phyloP scores from a whole-genome alignment of 257 asterid genomes.

The Echium plantagineum region DNA sequence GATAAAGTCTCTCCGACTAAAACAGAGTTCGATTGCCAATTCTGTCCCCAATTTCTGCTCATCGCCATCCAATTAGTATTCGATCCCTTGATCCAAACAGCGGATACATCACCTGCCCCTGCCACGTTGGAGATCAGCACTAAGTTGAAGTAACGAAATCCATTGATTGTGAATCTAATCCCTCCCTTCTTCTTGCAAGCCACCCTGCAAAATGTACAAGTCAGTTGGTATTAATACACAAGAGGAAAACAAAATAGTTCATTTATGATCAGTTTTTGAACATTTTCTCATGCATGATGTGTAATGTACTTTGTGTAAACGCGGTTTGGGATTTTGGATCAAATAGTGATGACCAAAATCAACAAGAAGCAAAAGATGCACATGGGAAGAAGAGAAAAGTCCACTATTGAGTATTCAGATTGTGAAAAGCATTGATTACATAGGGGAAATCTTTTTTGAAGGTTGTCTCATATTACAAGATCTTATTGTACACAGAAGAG shows the following conservation, averaged over 20 bases:
- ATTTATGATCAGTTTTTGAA: not conserved
- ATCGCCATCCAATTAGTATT: conserved; percentile 48
- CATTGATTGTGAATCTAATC: conserved; percentile 64
- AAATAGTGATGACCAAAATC: not conserved
- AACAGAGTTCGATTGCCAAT: conserved; percentile 47
- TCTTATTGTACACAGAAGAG: not conserved
- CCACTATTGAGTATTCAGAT: conserved; percentile 1
- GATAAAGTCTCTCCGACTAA: conserved; percentile 52
- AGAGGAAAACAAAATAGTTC: no score
- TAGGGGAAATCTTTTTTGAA: not conserved
- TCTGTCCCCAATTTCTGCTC: conserved; percentile 85
- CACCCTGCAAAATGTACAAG: conserved; percentile 10
- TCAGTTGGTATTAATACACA: not conserved
- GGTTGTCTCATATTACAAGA: not conserved
- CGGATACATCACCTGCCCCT: conserved; percentile 54
- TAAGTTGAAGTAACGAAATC: conserved; percentile 60
- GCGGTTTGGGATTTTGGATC: not conserved
- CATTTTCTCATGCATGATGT: not conserved
- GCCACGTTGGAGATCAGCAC: conserved; percentile 56
- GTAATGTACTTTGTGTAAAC: not conserved
- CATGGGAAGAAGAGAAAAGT: conserved; percentile 10
- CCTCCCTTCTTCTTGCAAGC: conserved; percentile 61
- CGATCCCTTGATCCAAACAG: conserved; percentile 58
- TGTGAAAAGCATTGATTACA: not conserved
- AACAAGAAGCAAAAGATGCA: not conserved